phyloP scores from a whole-genome alignment of 2,329 filamentous ascomycete species.

The Xylaria sp. region DNA sequence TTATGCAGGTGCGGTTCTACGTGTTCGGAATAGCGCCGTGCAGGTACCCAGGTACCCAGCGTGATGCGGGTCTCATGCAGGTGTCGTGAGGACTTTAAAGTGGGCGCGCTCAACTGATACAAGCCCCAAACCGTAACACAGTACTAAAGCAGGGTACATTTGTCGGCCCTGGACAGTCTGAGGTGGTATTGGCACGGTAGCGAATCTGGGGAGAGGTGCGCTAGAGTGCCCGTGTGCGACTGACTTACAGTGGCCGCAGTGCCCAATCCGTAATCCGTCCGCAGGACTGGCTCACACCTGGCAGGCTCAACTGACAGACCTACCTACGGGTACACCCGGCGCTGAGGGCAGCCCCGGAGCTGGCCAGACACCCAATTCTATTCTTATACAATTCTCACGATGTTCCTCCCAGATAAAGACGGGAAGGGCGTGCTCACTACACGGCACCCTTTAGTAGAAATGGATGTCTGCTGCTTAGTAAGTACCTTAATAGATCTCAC shows the following conservation, averaged over 20 bases:
- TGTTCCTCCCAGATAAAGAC: background rate
- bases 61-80: slow-evolving; percentile 12
- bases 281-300: no score
- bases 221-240: background rate
- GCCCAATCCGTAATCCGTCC: no score
- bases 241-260: background rate
- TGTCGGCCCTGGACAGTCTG: background rate
- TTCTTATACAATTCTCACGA: background rate
- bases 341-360: no score
- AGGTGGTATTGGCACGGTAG: background rate
- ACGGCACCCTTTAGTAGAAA: background rate
- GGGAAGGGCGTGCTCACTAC: no score
- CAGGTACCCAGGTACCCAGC: background rate
- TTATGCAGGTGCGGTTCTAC: background rate
- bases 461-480: background rate
- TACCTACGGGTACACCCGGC: no score
- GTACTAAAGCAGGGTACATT: background rate
- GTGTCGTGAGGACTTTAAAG: slow-evolving; percentile 14
- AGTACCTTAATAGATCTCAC: background rate
- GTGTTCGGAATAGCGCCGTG: no score
- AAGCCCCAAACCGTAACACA: background rate
- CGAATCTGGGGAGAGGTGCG: background rate
- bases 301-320: no score
- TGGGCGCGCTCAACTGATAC: background rate
- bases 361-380: background rate